These are phyloP conservation scores for Babesia caballi DNA, from an alignment of 169 alveolate genomes.

Conservation along the genomic window DNA sequence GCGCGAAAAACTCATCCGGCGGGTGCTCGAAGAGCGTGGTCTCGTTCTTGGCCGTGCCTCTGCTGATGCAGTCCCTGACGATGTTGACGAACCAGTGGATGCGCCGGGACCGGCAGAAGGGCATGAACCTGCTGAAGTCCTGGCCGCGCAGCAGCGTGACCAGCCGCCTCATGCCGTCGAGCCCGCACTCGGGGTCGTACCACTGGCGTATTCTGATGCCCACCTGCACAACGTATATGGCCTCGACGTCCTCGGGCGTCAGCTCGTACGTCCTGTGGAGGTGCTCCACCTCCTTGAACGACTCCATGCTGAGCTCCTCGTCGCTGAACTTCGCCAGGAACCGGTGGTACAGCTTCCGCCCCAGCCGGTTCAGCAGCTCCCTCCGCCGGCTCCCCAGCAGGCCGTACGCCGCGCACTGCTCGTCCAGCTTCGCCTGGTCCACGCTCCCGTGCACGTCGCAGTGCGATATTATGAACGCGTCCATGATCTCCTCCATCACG, in stretches of 20 bases:
- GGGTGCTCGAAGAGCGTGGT: conserved; percentile 10
- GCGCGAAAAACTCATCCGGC: conserved; percentile 12
- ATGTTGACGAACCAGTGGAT: conserved; percentile 52
- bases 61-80: conserved; percentile 26
- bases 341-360: conserved; percentile 39
- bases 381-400: not conserved
- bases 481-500: conserved; percentile 12
- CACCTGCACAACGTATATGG: not conserved
- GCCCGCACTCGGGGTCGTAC: conserved; percentile 47
- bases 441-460: conserved; percentile 10
- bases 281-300: conserved; percentile 37
- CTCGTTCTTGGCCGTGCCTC: conserved; percentile 1
- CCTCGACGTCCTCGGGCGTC: conserved; percentile 16
- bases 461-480: conserved; percentile 36
- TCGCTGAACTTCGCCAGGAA: conserved; percentile 26
- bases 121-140: conserved; percentile 17
- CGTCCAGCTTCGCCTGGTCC: conserved; percentile 37
- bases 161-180: conserved; percentile 10
- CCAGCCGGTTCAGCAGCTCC: conserved; percentile 31
- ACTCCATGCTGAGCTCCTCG: conserved; percentile 20
- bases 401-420: conserved; percentile 31
- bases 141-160: conserved; percentile 5
- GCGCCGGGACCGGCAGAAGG: conserved; percentile 29
- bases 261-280: conserved; percentile 38
- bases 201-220: conserved; percentile 15